Percentiles rank a stretch among this genome's conserved stretches.
Conservation (phyloP, 164 flowering plant genomes). For the Malania oleifera region DNA sequence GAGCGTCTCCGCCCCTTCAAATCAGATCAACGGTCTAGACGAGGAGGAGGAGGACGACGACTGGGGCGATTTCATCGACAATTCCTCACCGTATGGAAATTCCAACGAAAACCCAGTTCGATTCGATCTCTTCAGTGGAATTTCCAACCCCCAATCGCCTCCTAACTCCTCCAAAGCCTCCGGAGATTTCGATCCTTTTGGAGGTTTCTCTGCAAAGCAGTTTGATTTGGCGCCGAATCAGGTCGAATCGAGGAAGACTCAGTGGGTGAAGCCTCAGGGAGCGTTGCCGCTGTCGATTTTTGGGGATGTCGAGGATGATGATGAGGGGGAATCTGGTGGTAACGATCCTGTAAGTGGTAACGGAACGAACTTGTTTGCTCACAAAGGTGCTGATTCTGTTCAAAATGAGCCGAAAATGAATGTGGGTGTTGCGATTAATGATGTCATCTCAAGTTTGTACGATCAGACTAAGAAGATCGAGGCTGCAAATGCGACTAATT, state of each 20-base stretch:
- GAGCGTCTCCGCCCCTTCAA: constrained; percentile 1
- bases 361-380: constrained; percentile 5
- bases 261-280: constrained; percentile 49
- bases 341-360: constrained; percentile 10
- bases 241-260: constrained; percentile 2
- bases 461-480: constrained; percentile 22
- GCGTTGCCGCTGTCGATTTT: constrained; percentile 75
- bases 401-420: constrained; percentile 20
- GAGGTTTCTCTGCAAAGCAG: background rate
- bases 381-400: constrained; percentile 7
- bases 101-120: constrained; percentile 4
- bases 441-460: constrained; percentile 41
- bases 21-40: constrained; percentile 9
- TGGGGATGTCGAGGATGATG: constrained; percentile 42
- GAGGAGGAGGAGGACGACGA: constrained; percentile 37
- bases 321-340: constrained; percentile 19
- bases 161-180: background rate
- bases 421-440: constrained; percentile 25
- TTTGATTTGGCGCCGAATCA: constrained; percentile 4
- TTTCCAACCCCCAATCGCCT: constrained; percentile 9
- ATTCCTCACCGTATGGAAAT: constrained; percentile 6
- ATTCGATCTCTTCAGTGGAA: constrained; percentile 10
- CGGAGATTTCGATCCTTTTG: constrained; percentile 19
- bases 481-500: constrained; percentile 13
- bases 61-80: constrained; percentile 68